These are phyloP conservation scores for Monosporozyma yasuniensis DNA, from an alignment of 805 yeast species.

Conservation along the genomic window DNA sequence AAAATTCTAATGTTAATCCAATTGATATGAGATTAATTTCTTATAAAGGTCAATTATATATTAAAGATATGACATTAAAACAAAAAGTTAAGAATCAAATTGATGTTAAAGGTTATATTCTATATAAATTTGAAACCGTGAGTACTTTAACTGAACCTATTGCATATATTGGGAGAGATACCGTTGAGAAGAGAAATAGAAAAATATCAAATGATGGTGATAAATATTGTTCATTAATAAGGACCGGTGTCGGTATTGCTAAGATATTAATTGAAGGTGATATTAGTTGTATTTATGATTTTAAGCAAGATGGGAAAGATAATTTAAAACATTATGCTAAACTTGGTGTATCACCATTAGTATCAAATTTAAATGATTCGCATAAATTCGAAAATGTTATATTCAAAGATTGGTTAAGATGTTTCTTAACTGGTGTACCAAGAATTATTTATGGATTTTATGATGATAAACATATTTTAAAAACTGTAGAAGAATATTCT, in stretches of 20 bases:
- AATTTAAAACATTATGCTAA: constrained; percentile 73
- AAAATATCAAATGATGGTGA: constrained; percentile 58
- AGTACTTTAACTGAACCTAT: constrained; percentile 73
- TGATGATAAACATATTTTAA: constrained; percentile 57
- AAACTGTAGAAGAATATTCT: constrained; percentile 61
- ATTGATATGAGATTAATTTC: constrained; percentile 54
- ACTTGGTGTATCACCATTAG: constrained; percentile 59
- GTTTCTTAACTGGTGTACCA: constrained; percentile 81
- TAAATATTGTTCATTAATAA: constrained; percentile 74
- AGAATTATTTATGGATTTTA: constrained; percentile 78
- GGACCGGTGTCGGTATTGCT: constrained; percentile 72
- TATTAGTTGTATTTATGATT: constrained; percentile 85
- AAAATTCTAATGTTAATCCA: constrained; percentile 41
- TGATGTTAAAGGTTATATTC: constrained; percentile 43
- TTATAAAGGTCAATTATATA: constrained; percentile 69
- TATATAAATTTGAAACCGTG: constrained; percentile 79
- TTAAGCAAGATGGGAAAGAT: constrained; percentile 39
- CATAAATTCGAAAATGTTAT: constrained; percentile 66
- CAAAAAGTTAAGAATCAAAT: constrained; percentile 17
- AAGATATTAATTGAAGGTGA: constrained; percentile 76
- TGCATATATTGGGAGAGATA: constrained; percentile 54
- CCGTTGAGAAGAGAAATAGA: constrained; percentile 57
- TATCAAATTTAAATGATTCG: constrained; percentile 50
- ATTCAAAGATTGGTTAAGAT: constrained; percentile 84
- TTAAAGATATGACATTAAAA: constrained; percentile 38